Conservation (phyloP, 2,329 filamentous ascomycete species). For the Chrysoporthe cubensis region DNA sequence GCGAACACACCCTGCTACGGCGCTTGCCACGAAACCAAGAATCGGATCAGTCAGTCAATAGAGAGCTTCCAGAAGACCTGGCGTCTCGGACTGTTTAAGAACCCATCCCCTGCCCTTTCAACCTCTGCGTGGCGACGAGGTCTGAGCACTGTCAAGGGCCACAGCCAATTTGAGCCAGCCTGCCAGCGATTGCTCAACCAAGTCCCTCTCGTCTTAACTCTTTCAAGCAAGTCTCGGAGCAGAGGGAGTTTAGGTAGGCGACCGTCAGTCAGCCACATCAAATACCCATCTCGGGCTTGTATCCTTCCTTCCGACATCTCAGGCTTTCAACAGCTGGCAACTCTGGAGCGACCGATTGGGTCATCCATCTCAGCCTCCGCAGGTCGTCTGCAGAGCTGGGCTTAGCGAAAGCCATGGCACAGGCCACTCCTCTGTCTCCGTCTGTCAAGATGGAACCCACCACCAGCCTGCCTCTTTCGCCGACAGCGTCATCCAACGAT, state of each 20-base stretch:
- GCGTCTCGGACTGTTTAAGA: slow-evolving; percentile 28
- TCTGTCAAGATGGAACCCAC: slow-evolving; percentile 42
- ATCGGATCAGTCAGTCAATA: slow-evolving; percentile 25
- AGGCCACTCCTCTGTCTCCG: slow-evolving; percentile 23
- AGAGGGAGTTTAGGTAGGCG: slow-evolving; percentile 14
- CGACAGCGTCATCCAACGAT: slow-evolving; percentile 45
- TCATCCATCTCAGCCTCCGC: slow-evolving; percentile 11
- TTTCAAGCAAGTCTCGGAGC: slow-evolving; percentile 11
- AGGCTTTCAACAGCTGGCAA: slow-evolving; percentile 13
- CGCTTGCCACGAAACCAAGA: slow-evolving; percentile 27
- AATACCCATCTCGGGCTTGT: slow-evolving; percentile 11
- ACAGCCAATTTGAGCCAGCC: slow-evolving; percentile 14
- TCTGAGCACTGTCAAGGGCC: slow-evolving; percentile 22
- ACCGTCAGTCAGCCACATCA: slow-evolving; percentile 5
- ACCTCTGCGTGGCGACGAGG: slow-evolving; percentile 11
- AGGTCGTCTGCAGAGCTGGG: slow-evolving; percentile 14
- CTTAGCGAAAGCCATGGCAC: slow-evolving; percentile 22
- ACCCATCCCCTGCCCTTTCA: slow-evolving; percentile 22
- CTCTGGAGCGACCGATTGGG: slow-evolving; percentile 11
- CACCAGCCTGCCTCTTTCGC: slow-evolving; percentile 46
- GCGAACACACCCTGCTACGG: slow-evolving; percentile 27
- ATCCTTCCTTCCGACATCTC: slow-evolving; percentile 10
- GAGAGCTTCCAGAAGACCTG: slow-evolving; percentile 29
- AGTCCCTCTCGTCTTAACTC: slow-evolving; percentile 19
- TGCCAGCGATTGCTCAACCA: slow-evolving; percentile 24